These are phyloP conservation scores for Fusarium avenaceum DNA, from an alignment of 2,329 filamentous ascomycete genomes.

Conservation along the genomic window DNA sequence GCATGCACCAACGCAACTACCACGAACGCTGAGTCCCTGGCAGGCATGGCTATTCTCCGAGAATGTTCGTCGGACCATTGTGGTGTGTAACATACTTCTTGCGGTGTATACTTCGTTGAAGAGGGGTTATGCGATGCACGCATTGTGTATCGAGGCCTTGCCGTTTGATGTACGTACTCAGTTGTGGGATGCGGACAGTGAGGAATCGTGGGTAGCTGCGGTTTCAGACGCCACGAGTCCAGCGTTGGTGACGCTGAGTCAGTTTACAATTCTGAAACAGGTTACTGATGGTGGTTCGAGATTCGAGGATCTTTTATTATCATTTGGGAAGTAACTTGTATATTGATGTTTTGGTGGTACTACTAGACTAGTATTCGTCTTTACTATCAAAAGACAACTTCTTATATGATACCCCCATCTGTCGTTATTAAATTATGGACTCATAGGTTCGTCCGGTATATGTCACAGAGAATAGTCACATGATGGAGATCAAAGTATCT, in stretches of 20 bases:
- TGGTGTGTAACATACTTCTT: conserved; percentile 13
- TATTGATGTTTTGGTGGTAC: too few species aligned
- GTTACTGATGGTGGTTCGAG: accelerated
- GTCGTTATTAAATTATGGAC: too few species aligned
- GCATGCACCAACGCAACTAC: neutral
- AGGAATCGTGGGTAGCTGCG: neutral
- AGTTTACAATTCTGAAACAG: neutral
- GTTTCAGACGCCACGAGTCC: accelerated
- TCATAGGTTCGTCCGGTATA: too few species aligned
- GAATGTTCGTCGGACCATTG: conserved; percentile 7
- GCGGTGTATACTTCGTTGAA: conserved; percentile 3
- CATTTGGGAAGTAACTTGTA: neutral
- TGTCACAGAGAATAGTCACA: too few species aligned
- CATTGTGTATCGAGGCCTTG: conserved; percentile 13
- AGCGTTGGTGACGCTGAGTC: neutral
- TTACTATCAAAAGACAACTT: too few species aligned
- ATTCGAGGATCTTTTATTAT: conserved; percentile 11
- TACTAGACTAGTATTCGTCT: too few species aligned
- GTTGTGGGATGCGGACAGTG: conserved; percentile 5
- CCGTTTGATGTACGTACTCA: conserved; percentile 12
- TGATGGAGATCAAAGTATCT: too few species aligned
- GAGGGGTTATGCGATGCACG: conserved; percentile 15
- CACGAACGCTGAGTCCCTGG: conserved; percentile 10
- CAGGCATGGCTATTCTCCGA: conserved; percentile 22
- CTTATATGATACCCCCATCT: too few species aligned